Base-by-base conservation (phyloP, 306 rosid species). In the Quercus mongolica region DNA sequence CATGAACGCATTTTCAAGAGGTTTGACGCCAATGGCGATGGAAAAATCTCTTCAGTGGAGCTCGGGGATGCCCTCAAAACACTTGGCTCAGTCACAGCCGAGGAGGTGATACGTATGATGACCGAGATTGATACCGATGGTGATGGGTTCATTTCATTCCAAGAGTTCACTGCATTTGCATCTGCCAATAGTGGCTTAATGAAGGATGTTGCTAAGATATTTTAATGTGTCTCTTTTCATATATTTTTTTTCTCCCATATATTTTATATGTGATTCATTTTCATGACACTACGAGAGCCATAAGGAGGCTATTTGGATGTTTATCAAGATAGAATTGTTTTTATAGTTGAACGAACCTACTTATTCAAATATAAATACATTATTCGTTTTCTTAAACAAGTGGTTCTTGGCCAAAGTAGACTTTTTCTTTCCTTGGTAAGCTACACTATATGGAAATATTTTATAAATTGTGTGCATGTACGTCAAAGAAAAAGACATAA, bases 101-200 rank as follows among this genome's bases (percentile, higher is more conserved):
- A 94, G 0, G 97, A 91, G 70, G 90, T 94, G 59, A 62, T 80
- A 14, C 74, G 79, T 49, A 94, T 94, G 98, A 94, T 94, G 98
- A 80, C 80, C 0, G 94, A 94, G 85, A 86, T 92, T 54, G 98
- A 94, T 52, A 88, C 86, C 0, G 91, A 94, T n/a, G 84, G 88
- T 0, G 95, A 94, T 4, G 98, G 95, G 3, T 87, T 70, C 86
- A 94, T 94, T 83, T 91, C 98, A 0, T 75, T 73, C 0, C 75
- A 91, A 12, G 98, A 94, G 67, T 94, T 87, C 79, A 55, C 86
- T 0, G 79, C 65, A 3, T 94, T 94, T 11, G 95, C 97, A 1
- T 23, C 20, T 4, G 91, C 91, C 31, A 94, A 94, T 79, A 85
- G 85, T 55, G 95, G 92, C 49, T 79, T 91, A 69, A 71, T 94